These are phyloP conservation scores for Pueraria montana DNA, from an alignment of 306 rosid species.

Conservation along the genomic window DNA sequence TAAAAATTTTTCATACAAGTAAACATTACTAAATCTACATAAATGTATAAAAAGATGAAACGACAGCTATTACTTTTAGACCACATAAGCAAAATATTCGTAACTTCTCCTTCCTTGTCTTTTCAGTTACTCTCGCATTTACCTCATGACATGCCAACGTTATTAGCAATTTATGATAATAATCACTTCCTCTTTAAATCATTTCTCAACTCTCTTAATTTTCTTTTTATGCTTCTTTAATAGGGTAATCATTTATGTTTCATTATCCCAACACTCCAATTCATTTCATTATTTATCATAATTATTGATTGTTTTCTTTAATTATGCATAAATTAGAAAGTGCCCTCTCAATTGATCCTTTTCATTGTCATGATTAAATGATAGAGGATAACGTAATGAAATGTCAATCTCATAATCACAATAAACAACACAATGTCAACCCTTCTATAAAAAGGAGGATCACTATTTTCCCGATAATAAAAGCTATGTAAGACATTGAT, in stretches of 20 bases:
- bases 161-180: not conserved
- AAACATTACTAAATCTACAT: not conserved
- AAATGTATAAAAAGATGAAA: not conserved
- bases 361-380: not conserved
- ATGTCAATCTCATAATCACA: not conserved
- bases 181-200: not conserved
- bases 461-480: not conserved
- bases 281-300: not conserved
- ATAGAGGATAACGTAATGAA: not conserved
- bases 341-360: not conserved
- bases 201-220: not conserved
- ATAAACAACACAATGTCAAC: not conserved
- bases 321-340: not conserved
- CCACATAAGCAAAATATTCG: not conserved
- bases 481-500: not conserved
- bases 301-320: not conserved
- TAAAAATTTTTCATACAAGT: not conserved
- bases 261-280: not conserved
- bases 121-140: not conserved
- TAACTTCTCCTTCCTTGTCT: not conserved
- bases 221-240: not conserved
- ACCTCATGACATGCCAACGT: not conserved
- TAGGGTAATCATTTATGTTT: not conserved
- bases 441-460: not conserved
- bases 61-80: not conserved